Evolutionary conservation across 768 basidiomycete species (phyloP), one percentile per base, ranked within the genome.

Genomic region (Crassisporium funariophilum): DNA sequence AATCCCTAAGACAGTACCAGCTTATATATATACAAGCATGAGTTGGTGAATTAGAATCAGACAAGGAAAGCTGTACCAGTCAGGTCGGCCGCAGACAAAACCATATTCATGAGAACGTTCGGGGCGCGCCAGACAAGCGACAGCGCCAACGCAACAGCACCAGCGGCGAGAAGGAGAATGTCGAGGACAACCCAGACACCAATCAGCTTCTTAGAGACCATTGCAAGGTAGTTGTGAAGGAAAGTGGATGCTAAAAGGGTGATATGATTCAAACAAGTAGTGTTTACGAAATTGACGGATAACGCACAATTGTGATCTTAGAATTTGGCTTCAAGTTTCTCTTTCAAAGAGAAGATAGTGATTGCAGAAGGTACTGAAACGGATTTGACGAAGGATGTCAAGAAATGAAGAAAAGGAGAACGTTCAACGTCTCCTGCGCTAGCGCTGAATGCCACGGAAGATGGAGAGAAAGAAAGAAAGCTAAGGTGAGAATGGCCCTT

Each of bases 171-270:
- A 38, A 95, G 78, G 51, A 73, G 75, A 44, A 85, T 47, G 69
- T 86, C 87, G 52, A 93, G 73, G 64, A 82, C 77, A 19, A 74
- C 79, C 86, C 90, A 95, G 49, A 79, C 74, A 39, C 75, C 79
- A 69, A 87, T 78, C 50, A 93, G 71, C 57, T 67, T 77, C 59
- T 73, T 83, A 53, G 90, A 89, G 59, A 84, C 77, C 91, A 91
- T 92, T 54, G 56, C 67, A 57, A 58, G 34, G 61, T 49, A 53
- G 40, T 35, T 42, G 21, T 23, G 41, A 41, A 53, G 43, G 33
- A n/a, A 50, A 20, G 39, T 52, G 31, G 53, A 48, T 33, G 36
- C 15, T 50, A 19, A 40, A 35, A 45, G 22, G 31, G 21, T 42
- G 20, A 47, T 43, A 39, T 31, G n/a, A 5, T 31, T 31, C 11